Conservation (phyloP, 805 yeast species). For the Starmerella vaccinii region DNA sequence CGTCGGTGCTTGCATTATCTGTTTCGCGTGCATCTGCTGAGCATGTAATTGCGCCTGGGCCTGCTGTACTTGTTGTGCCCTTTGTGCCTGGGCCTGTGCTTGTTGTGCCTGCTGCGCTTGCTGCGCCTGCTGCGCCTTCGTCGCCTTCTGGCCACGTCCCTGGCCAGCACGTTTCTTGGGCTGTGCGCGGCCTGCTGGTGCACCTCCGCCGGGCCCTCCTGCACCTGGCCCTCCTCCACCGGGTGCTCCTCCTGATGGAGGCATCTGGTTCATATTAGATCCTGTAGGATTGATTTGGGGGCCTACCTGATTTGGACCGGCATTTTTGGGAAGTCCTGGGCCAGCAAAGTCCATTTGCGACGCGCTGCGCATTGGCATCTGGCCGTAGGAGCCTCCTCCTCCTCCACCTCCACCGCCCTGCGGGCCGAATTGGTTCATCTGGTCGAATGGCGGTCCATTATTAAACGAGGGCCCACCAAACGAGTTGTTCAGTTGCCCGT, state of each 20-base stretch:
- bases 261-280: background rate
- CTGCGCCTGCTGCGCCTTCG: background rate
- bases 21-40: background rate
- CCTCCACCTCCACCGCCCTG: too few relatives aligned
- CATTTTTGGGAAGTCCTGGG: background rate
- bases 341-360: constrained; percentile 1
- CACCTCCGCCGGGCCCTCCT: too few relatives aligned
- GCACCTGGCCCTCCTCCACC: too few relatives aligned
- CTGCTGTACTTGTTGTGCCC: background rate
- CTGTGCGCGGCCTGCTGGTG: background rate
- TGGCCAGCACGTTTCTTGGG: background rate
- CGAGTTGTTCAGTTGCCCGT: background rate
- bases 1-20: background rate
- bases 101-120: constrained; percentile 2
- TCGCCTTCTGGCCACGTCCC: background rate
- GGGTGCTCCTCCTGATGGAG: background rate
- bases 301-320: background rate
- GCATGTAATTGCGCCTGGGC: background rate
- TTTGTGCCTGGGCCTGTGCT: background rate
- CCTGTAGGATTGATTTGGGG: background rate
- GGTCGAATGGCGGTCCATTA: constrained; percentile 2
- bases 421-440: background rate
- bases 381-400: background rate
- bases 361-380: background rate
- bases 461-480: background rate